phyloP scores from a whole-genome alignment of 305 asterid genomes.

The Fraxinus velutina region DNA sequence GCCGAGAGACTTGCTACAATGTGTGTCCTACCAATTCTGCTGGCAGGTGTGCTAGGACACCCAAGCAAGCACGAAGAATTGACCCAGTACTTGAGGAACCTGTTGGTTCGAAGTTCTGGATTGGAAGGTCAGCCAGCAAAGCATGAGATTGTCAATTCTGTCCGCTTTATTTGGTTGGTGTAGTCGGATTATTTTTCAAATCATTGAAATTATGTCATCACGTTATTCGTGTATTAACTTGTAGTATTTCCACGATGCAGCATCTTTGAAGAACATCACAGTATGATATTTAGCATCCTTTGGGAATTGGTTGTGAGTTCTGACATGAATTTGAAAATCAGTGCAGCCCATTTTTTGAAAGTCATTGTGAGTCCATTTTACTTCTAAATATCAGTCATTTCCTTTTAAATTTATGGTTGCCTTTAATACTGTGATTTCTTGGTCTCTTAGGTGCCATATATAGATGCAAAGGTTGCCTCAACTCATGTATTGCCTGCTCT shows the following conservation, averaged over 20 bases:
- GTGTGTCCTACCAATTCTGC: slow-evolving; percentile 86
- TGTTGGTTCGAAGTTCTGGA: slow-evolving; percentile 61
- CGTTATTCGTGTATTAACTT: slow-evolving; percentile 26
- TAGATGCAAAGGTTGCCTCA: slow-evolving; percentile 83
- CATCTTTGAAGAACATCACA: slow-evolving; percentile 75
- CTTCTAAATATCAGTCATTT: slow-evolving; percentile 16
- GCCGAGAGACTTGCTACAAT: slow-evolving; percentile 69
- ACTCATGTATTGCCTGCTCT: slow-evolving; percentile 94
- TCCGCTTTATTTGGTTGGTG: slow-evolving; percentile 89
- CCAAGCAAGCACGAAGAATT: slow-evolving; percentile 67
- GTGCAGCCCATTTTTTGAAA: slow-evolving; percentile 82
- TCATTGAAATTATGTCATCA: slow-evolving; percentile 1
- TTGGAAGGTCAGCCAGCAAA: slow-evolving; percentile 60
- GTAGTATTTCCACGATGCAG: slow-evolving; percentile 49
- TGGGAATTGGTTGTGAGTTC: slow-evolving; percentile 98
- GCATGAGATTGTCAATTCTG: slow-evolving; percentile 69
- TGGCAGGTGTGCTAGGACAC: slow-evolving; percentile 91
- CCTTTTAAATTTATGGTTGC: slow-evolving; percentile 1
- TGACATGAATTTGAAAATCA: slow-evolving; percentile 59
- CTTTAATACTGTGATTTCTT: slow-evolving; percentile 16
- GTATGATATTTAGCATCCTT: slow-evolving; percentile 70
- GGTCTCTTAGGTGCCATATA: slow-evolving; percentile 67
- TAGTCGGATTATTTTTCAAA: slow-evolving; percentile 14
- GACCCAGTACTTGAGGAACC: slow-evolving; percentile 65
- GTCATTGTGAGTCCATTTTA: slow-evolving; percentile 63